These are phyloP conservation scores for Phytophthora syringae DNA, from an alignment of 352 stramenopile species.

Conservation along the genomic window DNA sequence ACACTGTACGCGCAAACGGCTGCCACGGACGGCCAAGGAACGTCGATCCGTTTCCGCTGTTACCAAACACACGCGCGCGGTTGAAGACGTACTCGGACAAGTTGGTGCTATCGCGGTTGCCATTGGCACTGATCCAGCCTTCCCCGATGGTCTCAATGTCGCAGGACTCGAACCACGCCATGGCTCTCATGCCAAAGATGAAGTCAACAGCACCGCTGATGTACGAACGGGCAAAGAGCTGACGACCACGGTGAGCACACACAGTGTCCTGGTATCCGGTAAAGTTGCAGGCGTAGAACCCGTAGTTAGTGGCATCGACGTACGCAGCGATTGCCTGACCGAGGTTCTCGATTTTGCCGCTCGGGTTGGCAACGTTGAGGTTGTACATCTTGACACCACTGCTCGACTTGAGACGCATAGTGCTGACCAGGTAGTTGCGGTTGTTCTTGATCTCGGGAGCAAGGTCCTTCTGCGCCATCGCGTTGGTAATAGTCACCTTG, in stretches of 20 bases:
- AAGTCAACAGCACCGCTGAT: no score
- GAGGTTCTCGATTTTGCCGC: conserved; percentile 7
- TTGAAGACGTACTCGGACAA: conserved; percentile 22
- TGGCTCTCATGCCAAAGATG: no score
- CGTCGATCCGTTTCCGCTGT: no score
- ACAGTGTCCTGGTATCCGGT: no score
- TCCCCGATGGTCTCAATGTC: conserved; percentile 10
- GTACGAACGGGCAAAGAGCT: no score
- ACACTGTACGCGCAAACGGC: no score
- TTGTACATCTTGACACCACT: conserved; percentile 34
- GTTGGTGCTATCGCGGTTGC: conserved; percentile 9
- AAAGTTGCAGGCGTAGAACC: no score
- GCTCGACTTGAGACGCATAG: conserved; percentile 20
- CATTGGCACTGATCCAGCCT: conserved; percentile 13
- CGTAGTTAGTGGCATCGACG: no score
- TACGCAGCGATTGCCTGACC: conserved; percentile 11
- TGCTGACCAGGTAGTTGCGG: conserved; percentile 19
- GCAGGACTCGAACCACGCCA: no score
- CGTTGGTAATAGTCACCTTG: conserved; percentile 19
- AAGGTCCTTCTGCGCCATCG: conserved; percentile 17
- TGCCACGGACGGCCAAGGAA: no score
- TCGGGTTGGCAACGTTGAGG: conserved; percentile 20
- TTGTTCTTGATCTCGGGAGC: not conserved
- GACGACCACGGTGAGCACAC: no score
- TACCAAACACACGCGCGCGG: no score